Evolutionary conservation across 1,139 yeast genomes (phyloP).

Genomic region (Kazachstania sp.): DNA sequence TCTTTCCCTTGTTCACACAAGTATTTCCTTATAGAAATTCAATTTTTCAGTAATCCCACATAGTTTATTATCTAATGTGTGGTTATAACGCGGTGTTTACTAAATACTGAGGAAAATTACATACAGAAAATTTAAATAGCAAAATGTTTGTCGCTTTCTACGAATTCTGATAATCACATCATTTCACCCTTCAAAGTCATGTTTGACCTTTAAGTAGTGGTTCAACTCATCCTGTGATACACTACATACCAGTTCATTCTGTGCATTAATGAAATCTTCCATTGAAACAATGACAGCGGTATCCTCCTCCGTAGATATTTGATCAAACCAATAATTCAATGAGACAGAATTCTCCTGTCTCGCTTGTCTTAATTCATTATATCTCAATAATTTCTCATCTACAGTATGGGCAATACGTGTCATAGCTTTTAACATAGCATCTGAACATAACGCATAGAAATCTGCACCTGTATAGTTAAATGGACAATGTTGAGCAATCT

Average conservation of each 20-base stretch:
- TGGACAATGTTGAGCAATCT: slow-evolving; percentile 67
- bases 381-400: slow-evolving; percentile 52
- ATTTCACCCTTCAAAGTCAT: slow-evolving; percentile 51
- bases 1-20: no score
- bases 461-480: slow-evolving; percentile 96
- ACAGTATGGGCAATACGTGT: slow-evolving; percentile 73
- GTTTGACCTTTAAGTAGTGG: slow-evolving; percentile 70
- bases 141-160: not conserved
- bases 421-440: slow-evolving; percentile 94
- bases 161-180: not conserved
- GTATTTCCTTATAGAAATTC: no score
- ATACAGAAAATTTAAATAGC: not conserved
- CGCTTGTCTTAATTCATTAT: slow-evolving; percentile 33
- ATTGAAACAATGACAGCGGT: slow-evolving; percentile 57
- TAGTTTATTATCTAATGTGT: no score
- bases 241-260: slow-evolving; percentile 63
- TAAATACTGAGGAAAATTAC: no score
- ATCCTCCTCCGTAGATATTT: slow-evolving; percentile 61
- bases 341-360: slow-evolving; percentile 38
- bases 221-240: slow-evolving; percentile 81
- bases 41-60: no score
- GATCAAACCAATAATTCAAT: slow-evolving; percentile 88
- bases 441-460: slow-evolving; percentile 90
- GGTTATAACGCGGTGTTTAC: no score
- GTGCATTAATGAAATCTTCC: slow-evolving; percentile 71